phyloP scores from a whole-genome alignment of 2,329 filamentous ascomycete species.

The Thelonectria discophora region DNA sequence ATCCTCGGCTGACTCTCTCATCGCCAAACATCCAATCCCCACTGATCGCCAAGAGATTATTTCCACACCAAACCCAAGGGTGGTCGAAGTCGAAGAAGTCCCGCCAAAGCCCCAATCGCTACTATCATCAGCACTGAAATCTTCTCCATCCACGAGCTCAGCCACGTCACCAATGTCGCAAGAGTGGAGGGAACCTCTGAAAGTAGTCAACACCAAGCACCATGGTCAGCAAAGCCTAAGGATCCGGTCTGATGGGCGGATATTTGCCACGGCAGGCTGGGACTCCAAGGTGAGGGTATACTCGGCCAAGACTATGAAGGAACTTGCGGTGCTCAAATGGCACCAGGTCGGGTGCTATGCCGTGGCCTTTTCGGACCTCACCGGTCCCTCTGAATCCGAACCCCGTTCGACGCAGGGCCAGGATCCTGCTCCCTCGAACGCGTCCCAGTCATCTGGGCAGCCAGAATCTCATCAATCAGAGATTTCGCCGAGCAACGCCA shows the following conservation, averaged over 20 bases:
- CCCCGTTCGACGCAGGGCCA: neutral
- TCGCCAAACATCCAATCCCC: conserved; percentile 79
- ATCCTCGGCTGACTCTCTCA: conserved; percentile 80
- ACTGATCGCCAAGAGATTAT: conserved; percentile 38
- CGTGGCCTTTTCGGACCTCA: conserved; percentile 71
- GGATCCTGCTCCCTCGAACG: neutral
- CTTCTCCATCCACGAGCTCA: neutral
- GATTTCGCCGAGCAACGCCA: neutral
- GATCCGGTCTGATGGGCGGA: conserved; percentile 80
- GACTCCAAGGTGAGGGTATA: conserved; percentile 86
- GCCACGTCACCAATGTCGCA: conserved; percentile 33
- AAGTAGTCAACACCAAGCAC: conserved; percentile 80
- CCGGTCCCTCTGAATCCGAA: conserved; percentile 33
- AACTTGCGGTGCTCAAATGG: conserved; percentile 94
- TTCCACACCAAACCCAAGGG: conserved; percentile 33
- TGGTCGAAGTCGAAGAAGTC: conserved; percentile 40
- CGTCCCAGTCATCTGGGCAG: neutral
- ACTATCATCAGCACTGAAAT: conserved; percentile 37
- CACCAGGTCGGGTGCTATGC: conserved; percentile 89
- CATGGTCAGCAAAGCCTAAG: conserved; percentile 85
- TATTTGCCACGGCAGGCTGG: conserved; percentile 95
- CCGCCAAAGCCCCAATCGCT: conserved; percentile 30
- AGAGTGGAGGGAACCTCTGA: conserved; percentile 61
- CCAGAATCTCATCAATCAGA: neutral
- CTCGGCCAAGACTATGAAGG: conserved; percentile 79